Conservation (phyloP, 345 rosid species). For the Arabidopsis suecica region DNA sequence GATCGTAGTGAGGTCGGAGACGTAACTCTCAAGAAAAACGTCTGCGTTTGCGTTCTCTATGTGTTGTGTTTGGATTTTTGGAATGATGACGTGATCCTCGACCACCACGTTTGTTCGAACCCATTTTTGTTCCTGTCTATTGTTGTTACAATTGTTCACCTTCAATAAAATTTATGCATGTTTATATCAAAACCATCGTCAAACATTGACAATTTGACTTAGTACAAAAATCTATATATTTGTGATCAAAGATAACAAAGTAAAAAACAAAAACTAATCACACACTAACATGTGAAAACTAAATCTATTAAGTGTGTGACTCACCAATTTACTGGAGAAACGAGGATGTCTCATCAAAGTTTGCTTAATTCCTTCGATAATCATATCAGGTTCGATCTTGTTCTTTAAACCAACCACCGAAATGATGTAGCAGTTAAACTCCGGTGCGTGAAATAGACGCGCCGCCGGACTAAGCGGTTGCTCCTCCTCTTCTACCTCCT, state of each 20-base stretch:
- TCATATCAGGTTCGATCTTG: slow-evolving; percentile 45
- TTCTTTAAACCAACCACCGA: slow-evolving; percentile 58
- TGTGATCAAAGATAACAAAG: too few relatives aligned
- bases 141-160: neutral
- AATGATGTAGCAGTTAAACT: slow-evolving; percentile 54
- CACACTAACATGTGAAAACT: too few relatives aligned
- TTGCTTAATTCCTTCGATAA: slow-evolving; percentile 57
- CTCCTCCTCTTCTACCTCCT: slow-evolving; percentile 33
- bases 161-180: neutral
- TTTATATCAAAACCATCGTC: too few relatives aligned
- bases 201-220: too few relatives aligned
- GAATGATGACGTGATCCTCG: slow-evolving; percentile 59
- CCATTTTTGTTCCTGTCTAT: slow-evolving; percentile 60
- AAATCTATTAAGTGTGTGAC: neutral
- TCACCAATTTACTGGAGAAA: slow-evolving; percentile 75
- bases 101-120: slow-evolving; percentile 51
- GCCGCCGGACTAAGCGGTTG: slow-evolving; percentile 64
- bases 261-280: too few relatives aligned
- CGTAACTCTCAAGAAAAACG: slow-evolving; percentile 58
- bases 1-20: slow-evolving; percentile 54
- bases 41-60: slow-evolving; percentile 49
- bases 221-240: too few relatives aligned
- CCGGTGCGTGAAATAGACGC: slow-evolving; percentile 59
- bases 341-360: slow-evolving; percentile 80
- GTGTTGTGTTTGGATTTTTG: slow-evolving; percentile 40